These are phyloP conservation scores for Tulasnella sp. DNA, from an alignment of 768 basidiomycete genomes.

Conservation along the genomic window DNA sequence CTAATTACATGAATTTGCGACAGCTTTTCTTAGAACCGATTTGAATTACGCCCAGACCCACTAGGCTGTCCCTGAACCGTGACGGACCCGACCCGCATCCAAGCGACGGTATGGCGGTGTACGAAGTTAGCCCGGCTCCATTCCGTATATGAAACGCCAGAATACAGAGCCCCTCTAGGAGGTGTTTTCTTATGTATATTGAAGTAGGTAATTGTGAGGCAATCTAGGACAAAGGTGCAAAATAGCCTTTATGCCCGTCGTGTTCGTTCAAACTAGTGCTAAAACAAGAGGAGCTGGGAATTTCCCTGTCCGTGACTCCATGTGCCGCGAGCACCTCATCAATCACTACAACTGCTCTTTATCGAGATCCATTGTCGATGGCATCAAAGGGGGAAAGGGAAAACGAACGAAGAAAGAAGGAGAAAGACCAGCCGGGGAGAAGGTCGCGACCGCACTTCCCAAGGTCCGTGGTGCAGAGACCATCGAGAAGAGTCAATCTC, in stretches of 20 bases:
- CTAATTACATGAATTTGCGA: neutral
- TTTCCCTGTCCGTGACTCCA: neutral
- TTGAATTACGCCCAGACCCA: neutral
- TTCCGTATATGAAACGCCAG: too few relatives aligned
- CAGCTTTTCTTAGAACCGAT: neutral
- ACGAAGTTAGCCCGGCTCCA: too few relatives aligned
- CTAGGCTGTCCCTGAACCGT: too few relatives aligned
- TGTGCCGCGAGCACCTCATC: too few relatives aligned
- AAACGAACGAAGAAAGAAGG: neutral
- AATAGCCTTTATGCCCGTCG: too few relatives aligned
- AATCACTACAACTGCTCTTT: neutral
- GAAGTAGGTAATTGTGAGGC: too few relatives aligned
- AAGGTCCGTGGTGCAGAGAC: neutral
- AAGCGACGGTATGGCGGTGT: too few relatives aligned
- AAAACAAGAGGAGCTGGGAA: too few relatives aligned
- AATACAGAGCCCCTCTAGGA: too few relatives aligned
- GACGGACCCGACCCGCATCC: neutral
- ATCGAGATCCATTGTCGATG: neutral
- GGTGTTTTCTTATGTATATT: too few relatives aligned
- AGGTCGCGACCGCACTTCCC: neutral
- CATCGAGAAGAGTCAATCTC: neutral
- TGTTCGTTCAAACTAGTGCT: too few relatives aligned
- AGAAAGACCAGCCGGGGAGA: neutral
- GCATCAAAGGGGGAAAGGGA: neutral
- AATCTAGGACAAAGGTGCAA: too few relatives aligned